Base-by-base conservation (phyloP, 768 basidiomycete genomes). In the Glaciozyma antarctica region DNA sequence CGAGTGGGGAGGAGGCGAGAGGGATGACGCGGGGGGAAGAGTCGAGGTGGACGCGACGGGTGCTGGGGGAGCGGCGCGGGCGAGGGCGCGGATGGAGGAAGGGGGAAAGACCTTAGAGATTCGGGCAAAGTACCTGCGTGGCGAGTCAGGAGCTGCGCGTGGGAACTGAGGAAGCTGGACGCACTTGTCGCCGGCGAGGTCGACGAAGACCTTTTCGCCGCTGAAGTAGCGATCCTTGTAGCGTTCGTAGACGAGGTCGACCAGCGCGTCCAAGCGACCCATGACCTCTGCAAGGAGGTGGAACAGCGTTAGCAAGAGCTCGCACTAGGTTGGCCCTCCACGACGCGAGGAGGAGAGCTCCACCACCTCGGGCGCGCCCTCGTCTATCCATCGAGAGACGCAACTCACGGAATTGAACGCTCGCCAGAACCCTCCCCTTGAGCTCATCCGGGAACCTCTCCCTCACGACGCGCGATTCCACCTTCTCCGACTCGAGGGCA, bases 211-310 rank as follows among this genome's bases (percentile, higher is more conserved):
- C 78, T 91, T 86, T 78, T 99, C 95, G 71, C 85, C 86, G 51
- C 82, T 79, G 77, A 91, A 98, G 77, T 91, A 99, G 38, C 95
- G 84, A 78, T 98, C 88, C 73, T 92, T 91, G 82, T 91, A 98
- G 60, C 95, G 87, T 69, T 97, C 93, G 73, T 85, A 95, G 47
- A 97, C 88, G 58, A 87, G 86, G 76, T 99, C 95, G 22, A 94
- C 91, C 24, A 99, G 81, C 73, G 88, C 88, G 78, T 99, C 94
- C 61, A 98, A 80, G 65, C 95, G 87, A 55, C 95, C 94, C 78
- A 97, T 88, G 71, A 97, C 89, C 86, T 95, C 93, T 95, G 77
- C 45, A 44, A 16, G 53, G 13, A 2, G 38, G 15, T 17, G 19
- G 34, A n/a, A 12, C 10, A 30, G 21, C 0, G 32, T 66, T 30